phyloP scores from a whole-genome alignment of 176 grass and related monocot species.

The Puya raimondii region DNA sequence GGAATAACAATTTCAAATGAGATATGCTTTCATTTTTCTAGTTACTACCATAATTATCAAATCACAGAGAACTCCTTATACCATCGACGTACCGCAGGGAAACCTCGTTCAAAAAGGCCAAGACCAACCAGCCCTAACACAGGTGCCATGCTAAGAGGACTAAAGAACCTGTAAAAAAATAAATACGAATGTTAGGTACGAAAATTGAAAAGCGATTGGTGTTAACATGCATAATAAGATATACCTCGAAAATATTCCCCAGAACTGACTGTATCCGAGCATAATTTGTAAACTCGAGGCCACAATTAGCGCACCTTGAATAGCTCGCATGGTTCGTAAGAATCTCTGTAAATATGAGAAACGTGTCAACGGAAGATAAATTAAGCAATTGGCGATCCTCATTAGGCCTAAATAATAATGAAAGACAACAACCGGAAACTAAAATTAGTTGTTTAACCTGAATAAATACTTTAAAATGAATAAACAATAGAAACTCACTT shows the following conservation, averaged over 20 bases:
- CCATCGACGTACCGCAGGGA: conserved; percentile 32
- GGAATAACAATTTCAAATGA: conserved; percentile 8
- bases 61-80: background rate
- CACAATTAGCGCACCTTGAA: conserved; percentile 46
- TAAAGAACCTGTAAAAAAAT: conserved; percentile 36
- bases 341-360: conserved; percentile 37
- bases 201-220: background rate
- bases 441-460: background rate
- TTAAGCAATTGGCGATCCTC: background rate
- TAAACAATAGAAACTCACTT: conserved; percentile 27
- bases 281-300: conserved; percentile 52
- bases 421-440: background rate
- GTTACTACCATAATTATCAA: background rate
- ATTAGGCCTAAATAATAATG: background rate
- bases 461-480: background rate
- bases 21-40: background rate
- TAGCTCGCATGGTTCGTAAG: conserved; percentile 47
- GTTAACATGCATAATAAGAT: background rate
- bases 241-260: conserved; percentile 49
- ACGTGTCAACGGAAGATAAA: background rate
- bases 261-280: conserved; percentile 43
- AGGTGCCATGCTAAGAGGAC: conserved; percentile 41
- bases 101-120: conserved; percentile 50
- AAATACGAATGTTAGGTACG: background rate
- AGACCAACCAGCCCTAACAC: conserved; percentile 48